These are phyloP conservation scores for Wickerhamiella siamensis DNA, from an alignment of 805 yeast genomes.

Conservation along the genomic window DNA sequence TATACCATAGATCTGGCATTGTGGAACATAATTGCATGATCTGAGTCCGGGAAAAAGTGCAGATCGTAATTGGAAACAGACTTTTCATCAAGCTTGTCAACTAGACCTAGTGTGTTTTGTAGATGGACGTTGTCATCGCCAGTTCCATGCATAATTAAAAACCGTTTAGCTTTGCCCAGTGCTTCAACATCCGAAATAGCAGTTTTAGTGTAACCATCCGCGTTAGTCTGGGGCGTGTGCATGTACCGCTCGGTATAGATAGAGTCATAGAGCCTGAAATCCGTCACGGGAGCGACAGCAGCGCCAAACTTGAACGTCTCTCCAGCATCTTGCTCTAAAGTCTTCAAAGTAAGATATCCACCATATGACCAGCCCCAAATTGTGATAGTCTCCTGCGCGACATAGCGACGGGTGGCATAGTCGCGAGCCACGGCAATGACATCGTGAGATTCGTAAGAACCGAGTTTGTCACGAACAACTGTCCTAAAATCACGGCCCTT, in stretches of 20 bases:
- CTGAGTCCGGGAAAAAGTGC: slow-evolving; percentile 85
- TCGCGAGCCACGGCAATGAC: slow-evolving; percentile 72
- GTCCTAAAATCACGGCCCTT: slow-evolving; percentile 69
- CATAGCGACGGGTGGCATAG: slow-evolving; percentile 50
- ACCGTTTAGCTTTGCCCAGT: slow-evolving; percentile 46
- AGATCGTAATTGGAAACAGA: slow-evolving; percentile 80
- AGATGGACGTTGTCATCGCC: slow-evolving; percentile 97
- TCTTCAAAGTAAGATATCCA: slow-evolving; percentile 82
- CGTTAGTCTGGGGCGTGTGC: slow-evolving; percentile 64
- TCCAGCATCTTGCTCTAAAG: slow-evolving; percentile 68
- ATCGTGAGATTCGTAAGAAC: slow-evolving; percentile 69
- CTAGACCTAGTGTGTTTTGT: slow-evolving; percentile 67
- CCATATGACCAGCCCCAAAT: slow-evolving; percentile 99
- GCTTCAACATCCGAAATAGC: slow-evolving; percentile 43
- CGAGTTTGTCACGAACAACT: slow-evolving; percentile 67
- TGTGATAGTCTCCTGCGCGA: slow-evolving; percentile 56
- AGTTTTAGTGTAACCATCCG: slow-evolving; percentile 42
- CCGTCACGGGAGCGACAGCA: slow-evolving; percentile 96
- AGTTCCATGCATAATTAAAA: slow-evolving; percentile 86
- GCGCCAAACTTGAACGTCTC: slow-evolving; percentile 71
- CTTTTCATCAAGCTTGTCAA: slow-evolving; percentile 61
- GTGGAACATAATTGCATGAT: slow-evolving; percentile 67
- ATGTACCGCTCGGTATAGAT: slow-evolving; percentile 90
- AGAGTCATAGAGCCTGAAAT: slow-evolving; percentile 85
- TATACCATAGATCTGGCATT: slow-evolving; percentile 65